Conservation (phyloP, 1,284 basidiomycete species). For the Rhodotorula sp. region DNA sequence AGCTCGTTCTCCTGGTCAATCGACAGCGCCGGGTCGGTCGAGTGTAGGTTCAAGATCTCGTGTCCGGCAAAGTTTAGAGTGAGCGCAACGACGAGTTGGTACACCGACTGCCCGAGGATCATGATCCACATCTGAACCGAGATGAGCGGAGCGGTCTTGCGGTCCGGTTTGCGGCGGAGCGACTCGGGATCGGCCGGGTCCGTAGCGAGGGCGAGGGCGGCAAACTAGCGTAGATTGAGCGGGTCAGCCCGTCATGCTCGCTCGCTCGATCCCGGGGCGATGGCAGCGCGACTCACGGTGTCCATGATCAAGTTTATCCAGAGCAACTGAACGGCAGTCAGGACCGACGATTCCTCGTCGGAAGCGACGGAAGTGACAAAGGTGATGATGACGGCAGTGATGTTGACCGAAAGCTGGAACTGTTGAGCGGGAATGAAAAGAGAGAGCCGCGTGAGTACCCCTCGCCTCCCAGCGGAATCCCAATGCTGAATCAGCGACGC, state of each 20-base stretch:
- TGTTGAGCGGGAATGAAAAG: background rate
- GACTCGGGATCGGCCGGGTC: constrained; percentile 80
- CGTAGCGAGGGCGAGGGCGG: constrained; percentile 92
- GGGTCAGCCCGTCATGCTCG: background rate
- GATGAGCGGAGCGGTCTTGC: constrained; percentile 82
- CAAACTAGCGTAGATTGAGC: constrained; percentile 57
- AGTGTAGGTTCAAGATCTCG: constrained; percentile 58
- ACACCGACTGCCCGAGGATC: constrained; percentile 83
- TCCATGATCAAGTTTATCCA: constrained; percentile 79
- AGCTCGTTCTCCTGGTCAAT: constrained; percentile 59
- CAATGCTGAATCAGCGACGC: background rate
- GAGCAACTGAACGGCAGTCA: constrained; percentile 90
- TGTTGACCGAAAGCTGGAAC: constrained; percentile 95
- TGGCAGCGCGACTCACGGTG: constrained; percentile 4
- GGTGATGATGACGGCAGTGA: constrained; percentile 91
- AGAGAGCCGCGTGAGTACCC: too few relatives aligned
- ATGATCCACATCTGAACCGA: constrained; percentile 68
- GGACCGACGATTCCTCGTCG: constrained; percentile 69
- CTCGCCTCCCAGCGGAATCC: too few relatives aligned
- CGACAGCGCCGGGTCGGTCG: constrained; percentile 53
- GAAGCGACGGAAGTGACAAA: constrained; percentile 87
- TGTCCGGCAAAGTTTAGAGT: constrained; percentile 84
- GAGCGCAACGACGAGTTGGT: constrained; percentile 80
- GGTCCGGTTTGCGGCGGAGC: constrained; percentile 86
- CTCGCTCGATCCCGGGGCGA: too few relatives aligned